Evolutionary conservation across 768 basidiomycete species (phyloP).

Genomic region (Leccinum rimulosum): DNA sequence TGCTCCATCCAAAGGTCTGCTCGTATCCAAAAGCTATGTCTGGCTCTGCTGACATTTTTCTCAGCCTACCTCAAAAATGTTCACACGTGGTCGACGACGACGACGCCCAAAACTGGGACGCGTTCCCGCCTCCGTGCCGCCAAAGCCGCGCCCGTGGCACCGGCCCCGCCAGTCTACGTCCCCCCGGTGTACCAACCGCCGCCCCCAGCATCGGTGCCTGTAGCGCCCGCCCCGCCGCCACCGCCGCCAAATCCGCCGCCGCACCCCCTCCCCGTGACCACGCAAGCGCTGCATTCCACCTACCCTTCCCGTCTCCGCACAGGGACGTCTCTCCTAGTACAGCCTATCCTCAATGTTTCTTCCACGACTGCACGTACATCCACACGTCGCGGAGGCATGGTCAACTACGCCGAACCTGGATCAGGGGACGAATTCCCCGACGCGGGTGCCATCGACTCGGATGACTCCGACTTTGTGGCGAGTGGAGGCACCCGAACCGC

Average conservation of each 20-base stretch:
- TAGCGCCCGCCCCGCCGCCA: slow-evolving; percentile 25
- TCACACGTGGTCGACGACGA: slow-evolving; percentile 62
- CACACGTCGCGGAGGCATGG: slow-evolving; percentile 60
- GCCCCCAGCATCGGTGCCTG: slow-evolving; percentile 31
- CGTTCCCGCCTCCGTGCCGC: slow-evolving; percentile 39
- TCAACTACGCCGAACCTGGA: slow-evolving; percentile 87
- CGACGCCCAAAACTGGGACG: slow-evolving; percentile 41
- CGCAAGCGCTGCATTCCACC: slow-evolving; percentile 76
- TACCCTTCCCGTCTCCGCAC: slow-evolving; percentile 91
- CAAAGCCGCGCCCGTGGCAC: slow-evolving; percentile 40
- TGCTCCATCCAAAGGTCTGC: slow-evolving; percentile 30
- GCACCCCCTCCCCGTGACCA: slow-evolving; percentile 54
- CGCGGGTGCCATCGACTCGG: slow-evolving; percentile 78
- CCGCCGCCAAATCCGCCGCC: slow-evolving; percentile 48
- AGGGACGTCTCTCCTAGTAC: slow-evolving; percentile 85
- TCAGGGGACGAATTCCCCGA: slow-evolving; percentile 81
- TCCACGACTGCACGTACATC: slow-evolving; percentile 44
- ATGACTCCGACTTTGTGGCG: slow-evolving; percentile 79
- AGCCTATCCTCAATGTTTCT: slow-evolving; percentile 64
- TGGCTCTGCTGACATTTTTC: slow-evolving; percentile 15
- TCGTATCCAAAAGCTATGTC: not conserved
- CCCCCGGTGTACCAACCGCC: slow-evolving; percentile 39
- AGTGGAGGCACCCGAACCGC: slow-evolving; percentile 62
- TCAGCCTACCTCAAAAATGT: slow-evolving; percentile 67
- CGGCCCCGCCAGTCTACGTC: slow-evolving; percentile 33